A percentile compares a stretch with the other conserved stretches of the same genome.
phyloP scores from a whole-genome alignment of 768 basidiomycete species.

The Mrakia hoshinonis region DNA sequence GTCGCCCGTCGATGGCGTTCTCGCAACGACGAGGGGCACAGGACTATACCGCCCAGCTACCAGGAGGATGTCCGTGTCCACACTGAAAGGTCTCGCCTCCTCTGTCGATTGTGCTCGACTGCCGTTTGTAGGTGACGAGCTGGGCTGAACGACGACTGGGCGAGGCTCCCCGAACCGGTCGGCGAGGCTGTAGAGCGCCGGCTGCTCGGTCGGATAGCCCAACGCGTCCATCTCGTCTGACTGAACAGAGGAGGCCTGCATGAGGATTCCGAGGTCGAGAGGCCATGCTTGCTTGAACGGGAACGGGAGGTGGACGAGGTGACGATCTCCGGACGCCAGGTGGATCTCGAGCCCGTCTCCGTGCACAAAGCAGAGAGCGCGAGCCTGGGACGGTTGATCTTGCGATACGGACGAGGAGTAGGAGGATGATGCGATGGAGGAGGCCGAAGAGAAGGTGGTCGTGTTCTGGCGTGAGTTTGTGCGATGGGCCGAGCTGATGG shows the following conservation, averaged over 20 bases:
- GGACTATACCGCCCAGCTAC: not conserved
- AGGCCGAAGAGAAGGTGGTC: not conserved
- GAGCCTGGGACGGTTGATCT: conserved; percentile 14
- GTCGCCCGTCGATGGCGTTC: not conserved
- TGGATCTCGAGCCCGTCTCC: conserved; percentile 35
- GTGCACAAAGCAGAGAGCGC: conserved; percentile 38
- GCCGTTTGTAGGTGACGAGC: not conserved
- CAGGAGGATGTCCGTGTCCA: not conserved
- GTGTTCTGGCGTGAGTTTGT: not conserved
- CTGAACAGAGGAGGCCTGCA: not conserved
- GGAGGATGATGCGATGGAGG: not conserved
- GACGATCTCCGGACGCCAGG: conserved; percentile 36
- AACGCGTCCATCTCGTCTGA: not conserved
- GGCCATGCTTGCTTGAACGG: conserved; percentile 34
- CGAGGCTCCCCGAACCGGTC: not conserved
- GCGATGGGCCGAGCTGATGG: not conserved
- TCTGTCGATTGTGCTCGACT: not conserved
- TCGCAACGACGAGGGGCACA: not conserved
- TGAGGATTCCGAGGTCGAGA: conserved; percentile 33
- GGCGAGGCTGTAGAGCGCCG: conserved; percentile 9
- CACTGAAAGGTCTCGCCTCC: not conserved
- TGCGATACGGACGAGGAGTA: not conserved
- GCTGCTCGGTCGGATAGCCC: not conserved
- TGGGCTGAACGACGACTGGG: conserved; percentile 3
- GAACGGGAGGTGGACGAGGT: conserved; percentile 37